Conservation (phyloP, 352 stramenopile genomes). For the Pythium scleroteichum region DNA sequence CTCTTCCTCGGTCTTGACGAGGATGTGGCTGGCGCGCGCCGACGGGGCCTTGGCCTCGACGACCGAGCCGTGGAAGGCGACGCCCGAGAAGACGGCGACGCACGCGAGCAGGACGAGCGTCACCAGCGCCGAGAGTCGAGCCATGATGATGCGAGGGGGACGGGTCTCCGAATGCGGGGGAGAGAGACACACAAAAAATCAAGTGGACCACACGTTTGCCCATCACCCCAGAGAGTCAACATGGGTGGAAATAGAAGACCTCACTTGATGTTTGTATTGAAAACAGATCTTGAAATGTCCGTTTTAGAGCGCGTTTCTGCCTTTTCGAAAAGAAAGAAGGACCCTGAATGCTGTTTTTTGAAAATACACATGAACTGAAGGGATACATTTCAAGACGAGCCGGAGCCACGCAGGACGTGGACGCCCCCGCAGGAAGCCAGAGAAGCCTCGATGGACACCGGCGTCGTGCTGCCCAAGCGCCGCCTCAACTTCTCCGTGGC, state of each 20-base stretch:
- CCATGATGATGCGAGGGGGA: slow-evolving; percentile 10
- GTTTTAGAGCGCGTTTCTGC: slow-evolving; percentile 14
- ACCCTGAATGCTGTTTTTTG: background rate
- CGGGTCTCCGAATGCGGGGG: background rate
- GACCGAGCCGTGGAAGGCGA: slow-evolving; percentile 30
- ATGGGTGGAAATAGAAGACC: background rate
- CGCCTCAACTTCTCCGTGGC: slow-evolving; percentile 25
- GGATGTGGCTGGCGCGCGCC: slow-evolving; percentile 78
- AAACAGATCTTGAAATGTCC: background rate
- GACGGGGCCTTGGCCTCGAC: slow-evolving; percentile 29
- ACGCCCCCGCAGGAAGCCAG: background rate
- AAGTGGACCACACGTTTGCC: slow-evolving; percentile 18
- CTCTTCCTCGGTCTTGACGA: slow-evolving; percentile 63
- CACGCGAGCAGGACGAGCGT: slow-evolving; percentile 31
- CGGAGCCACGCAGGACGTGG: slow-evolving; percentile 2
- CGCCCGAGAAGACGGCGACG: slow-evolving; percentile 32
- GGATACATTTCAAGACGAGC: slow-evolving; percentile 13
- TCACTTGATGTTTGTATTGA: slow-evolving; percentile 17
- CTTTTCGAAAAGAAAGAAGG: slow-evolving; percentile 10
- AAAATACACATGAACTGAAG: background rate
- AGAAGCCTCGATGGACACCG: background rate
- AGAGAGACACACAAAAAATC: background rate
- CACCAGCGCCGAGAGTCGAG: slow-evolving; percentile 26
- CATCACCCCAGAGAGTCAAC: slow-evolving; percentile 1
- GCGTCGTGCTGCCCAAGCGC: slow-evolving; percentile 17